Evolutionary conservation across 2,329 filamentous ascomycete genomes (phyloP).

Genomic region (Niveomyces coronatus): DNA sequence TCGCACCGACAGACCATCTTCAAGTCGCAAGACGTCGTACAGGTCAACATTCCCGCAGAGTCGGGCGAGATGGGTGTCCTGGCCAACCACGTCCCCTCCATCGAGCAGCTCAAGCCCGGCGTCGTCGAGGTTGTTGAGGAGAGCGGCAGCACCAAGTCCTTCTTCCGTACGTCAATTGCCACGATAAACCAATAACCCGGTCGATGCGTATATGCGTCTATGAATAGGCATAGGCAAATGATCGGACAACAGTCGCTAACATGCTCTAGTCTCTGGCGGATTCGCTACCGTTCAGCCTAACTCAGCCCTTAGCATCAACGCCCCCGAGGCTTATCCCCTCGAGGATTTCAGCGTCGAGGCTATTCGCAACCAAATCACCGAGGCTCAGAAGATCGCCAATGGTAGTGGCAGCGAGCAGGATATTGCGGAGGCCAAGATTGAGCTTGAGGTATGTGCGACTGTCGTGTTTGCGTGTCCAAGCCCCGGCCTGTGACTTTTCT

Average conservation of each 20-base stretch:
- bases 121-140: conserved; percentile 94
- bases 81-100: conserved; percentile 96
- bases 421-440: conserved; percentile 97
- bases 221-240: not conserved
- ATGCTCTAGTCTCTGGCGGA: conserved; percentile 70
- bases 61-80: conserved; percentile 99
- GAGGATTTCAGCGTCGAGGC: conserved; percentile 94
- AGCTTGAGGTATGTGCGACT: conserved; percentile 68
- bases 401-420: conserved; percentile 93
- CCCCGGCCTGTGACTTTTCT: not conserved
- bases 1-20: conserved; percentile 56
- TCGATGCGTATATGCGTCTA: not conserved
- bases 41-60: conserved; percentile 98
- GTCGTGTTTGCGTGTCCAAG: not conserved
- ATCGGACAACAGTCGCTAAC: conserved; percentile 5
- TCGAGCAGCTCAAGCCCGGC: conserved; percentile 97
- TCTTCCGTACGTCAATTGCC: conserved; percentile 67
- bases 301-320: conserved; percentile 94
- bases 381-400: conserved; percentile 89
- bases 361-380: conserved; percentile 79
- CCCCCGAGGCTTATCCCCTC: conserved; percentile 85
- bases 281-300: conserved; percentile 96
- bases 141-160: conserved; percentile 81
- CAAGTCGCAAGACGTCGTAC: conserved; percentile 63
- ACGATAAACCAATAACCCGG: not conserved